Evolutionary conservation across 2,329 filamentous ascomycete species (phyloP), one percentile per base, ranked within the genome.

Genomic region (Fusarium vanettenii): DNA sequence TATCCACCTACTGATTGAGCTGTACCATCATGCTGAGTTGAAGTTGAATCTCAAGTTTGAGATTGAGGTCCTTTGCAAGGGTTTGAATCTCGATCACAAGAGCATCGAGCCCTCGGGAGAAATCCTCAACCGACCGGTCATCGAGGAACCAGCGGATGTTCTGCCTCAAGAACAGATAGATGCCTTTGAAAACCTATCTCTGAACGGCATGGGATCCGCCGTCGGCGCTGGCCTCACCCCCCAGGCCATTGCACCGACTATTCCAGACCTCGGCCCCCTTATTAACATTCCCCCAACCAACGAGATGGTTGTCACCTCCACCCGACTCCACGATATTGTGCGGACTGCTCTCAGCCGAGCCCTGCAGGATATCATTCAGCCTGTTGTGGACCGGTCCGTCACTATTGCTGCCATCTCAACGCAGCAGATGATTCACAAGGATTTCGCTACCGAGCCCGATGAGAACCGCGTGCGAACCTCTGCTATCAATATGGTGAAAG

Each of bases 21-120:
- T 99, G 5, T 99, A 99, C 80, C 93, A 98, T 79, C 93, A 94
- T 79, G 95, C 94, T 16, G 96, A 98, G 78, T 87, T 99, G 66
- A 98, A 98, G 82, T 89, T 99, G 41, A 98, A 98, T 77, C 92
- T 98, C 61, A 99, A 98, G 79, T 99, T 99, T 78, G 97, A 99
- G 83, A 98, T 99, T 67, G 97, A 99, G 83, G 95, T 99, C 29
- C 89, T 99, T 27, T 99, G 95, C 87, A 97, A 97, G 81, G 95
- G 95, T 14, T 87, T 99, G 18, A 93, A 92, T 64, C 87, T 98
- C n/a, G 95, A 98, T 72, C 93, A 98, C 83, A 98, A 97, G 84
- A 92, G 90, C 69, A 95, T 98, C 72, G 93, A 97, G 77, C 94
- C 96, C 1, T 94, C 95, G 0, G 92, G 93, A 25, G 92, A 95